These are phyloP conservation scores for Pleomassaria siparia DNA, from an alignment of 2,329 filamentous ascomycete genomes.

Conservation along the genomic window DNA sequence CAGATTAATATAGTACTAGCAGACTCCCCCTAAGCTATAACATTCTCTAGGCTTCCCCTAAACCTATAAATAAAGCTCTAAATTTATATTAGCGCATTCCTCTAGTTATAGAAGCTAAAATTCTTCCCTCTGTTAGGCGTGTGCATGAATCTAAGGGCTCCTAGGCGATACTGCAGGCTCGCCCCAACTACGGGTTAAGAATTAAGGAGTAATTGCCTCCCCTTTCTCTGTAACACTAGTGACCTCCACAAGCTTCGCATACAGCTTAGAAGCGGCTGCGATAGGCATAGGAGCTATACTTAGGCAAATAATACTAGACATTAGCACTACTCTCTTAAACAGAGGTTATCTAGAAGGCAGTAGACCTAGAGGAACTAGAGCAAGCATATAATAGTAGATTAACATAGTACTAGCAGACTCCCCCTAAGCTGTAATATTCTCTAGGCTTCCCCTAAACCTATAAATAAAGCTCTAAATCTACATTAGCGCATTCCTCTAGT, in stretches of 20 bases:
- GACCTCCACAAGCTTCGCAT: no score
- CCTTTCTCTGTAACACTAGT: no score
- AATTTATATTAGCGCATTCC: constrained; percentile 40
- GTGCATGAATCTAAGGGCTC: constrained; percentile 38
- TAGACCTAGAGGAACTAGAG: no score
- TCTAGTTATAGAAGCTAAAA: constrained; percentile 31
- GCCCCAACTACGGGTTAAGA: constrained; percentile 17
- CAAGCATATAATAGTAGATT: constrained; percentile 27
- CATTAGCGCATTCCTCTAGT: constrained; percentile 37
- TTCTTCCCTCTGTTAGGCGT: constrained; percentile 43
- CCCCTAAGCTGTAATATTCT: constrained; percentile 43
- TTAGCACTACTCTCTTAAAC: constrained; percentile 18
- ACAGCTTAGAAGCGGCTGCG: no score
- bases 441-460: constrained; percentile 39
- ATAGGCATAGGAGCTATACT: no score
- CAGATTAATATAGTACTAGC: constrained; percentile 44
- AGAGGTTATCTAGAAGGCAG: constrained; percentile 16
- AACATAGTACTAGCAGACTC: constrained; percentile 49
- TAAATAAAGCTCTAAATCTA: constrained; percentile 40
- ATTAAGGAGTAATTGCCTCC: constrained; percentile 25
- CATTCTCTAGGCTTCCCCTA: constrained; percentile 32
- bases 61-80: constrained; percentile 38
- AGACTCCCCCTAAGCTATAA: constrained; percentile 48
- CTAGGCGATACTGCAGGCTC: constrained; percentile 30
- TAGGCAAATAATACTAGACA: no score